Base-by-base conservation (phyloP, 2,329 filamentous ascomycete genomes). In the Tolypocladium inflatum region DNA sequence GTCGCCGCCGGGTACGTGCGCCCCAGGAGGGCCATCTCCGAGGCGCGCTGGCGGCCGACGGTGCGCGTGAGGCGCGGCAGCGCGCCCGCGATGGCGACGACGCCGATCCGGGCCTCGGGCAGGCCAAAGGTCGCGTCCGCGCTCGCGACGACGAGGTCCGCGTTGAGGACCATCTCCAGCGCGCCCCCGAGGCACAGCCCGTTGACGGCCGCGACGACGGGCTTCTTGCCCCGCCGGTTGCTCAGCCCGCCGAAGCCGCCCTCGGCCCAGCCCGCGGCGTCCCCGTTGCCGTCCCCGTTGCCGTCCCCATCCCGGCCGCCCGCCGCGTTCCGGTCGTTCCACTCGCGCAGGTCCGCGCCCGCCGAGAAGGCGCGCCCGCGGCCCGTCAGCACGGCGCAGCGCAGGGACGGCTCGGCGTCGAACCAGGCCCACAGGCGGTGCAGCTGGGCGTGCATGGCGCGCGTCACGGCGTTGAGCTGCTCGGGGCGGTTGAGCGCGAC, bases 171-270 rank as follows among this genome's bases (percentile, higher is more conserved):
- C 74, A 91, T 90, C 75, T 93, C 89, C 71, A 89, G 86, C 2
- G 88, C 89, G 56, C 89, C 89, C 41, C 89, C 89, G 52, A 89
- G 79, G 59, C 87, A 89, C 21, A 88, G 75, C 8, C 89, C 89
- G 66, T 91, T 90, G 23, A 92, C 86, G 1, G 89, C 89, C 1
- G 85, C 87, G 35, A 93, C 80, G 57, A 93, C 78, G 7, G 89
- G 89, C 67, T 93, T 93, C 71, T 83, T 84, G 54, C 88, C 88
- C 6, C 73, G 70, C 33, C 88, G 78, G 62, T 88, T 84, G 57
- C 82, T 84, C 38, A 91, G 72, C 0, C 81, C 87, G 30, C 83
- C 86, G 60, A 90, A 88, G 1, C 87, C 87, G 2, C 74, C 71
- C 0, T 75, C 65, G 0, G 75, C 66, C 67, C 73, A 73, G 21